phyloP scores from a whole-genome alignment of 1,284 basidiomycete genomes.

The Sphaerobolus stellatus region DNA sequence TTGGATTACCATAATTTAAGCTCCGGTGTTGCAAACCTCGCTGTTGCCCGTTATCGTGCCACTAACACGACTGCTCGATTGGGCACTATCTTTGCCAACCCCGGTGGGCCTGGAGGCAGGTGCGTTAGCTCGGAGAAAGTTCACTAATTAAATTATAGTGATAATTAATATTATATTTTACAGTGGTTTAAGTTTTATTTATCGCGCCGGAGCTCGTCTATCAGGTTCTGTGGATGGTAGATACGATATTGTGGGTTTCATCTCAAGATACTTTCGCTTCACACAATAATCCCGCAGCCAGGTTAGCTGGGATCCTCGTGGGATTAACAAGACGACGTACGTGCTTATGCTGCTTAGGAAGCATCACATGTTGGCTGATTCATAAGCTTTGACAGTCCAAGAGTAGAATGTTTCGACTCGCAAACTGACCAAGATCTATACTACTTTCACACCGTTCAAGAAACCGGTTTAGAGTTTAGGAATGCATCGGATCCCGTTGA shows the following conservation, averaged over 20 bases:
- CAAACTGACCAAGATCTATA: slow-evolving; percentile 28
- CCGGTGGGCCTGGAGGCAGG: slow-evolving; percentile 21
- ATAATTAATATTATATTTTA: slow-evolving; percentile 8
- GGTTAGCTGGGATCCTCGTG: slow-evolving; percentile 30
- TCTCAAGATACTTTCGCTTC: not conserved
- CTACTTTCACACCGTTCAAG: slow-evolving; percentile 20
- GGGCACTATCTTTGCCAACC: slow-evolving; percentile 20
- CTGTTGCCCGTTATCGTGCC: slow-evolving; percentile 19
- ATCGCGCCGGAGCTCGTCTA: slow-evolving; percentile 23
- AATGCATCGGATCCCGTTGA: slow-evolving; percentile 23
- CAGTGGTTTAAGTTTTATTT: slow-evolving; percentile 24
- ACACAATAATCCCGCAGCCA: slow-evolving; percentile 1
- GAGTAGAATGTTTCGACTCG: slow-evolving; percentile 24
- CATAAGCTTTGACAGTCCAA: slow-evolving; percentile 19
- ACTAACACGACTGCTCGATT: slow-evolving; percentile 17
- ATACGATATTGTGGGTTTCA: slow-evolving; percentile 20
- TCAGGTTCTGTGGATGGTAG: slow-evolving; percentile 24
- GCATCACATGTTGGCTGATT: not conserved
- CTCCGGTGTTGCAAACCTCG: slow-evolving; percentile 17
- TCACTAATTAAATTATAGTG: not conserved
- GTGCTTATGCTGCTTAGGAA: not conserved
- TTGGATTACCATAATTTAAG: slow-evolving; percentile 19
- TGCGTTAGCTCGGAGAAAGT: not conserved
- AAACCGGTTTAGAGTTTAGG: slow-evolving; percentile 20
- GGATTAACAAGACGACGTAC: slow-evolving; percentile 25